Base-by-base conservation (phyloP, 2,329 filamentous ascomycete species). In the Geosmithia putterillii region DNA sequence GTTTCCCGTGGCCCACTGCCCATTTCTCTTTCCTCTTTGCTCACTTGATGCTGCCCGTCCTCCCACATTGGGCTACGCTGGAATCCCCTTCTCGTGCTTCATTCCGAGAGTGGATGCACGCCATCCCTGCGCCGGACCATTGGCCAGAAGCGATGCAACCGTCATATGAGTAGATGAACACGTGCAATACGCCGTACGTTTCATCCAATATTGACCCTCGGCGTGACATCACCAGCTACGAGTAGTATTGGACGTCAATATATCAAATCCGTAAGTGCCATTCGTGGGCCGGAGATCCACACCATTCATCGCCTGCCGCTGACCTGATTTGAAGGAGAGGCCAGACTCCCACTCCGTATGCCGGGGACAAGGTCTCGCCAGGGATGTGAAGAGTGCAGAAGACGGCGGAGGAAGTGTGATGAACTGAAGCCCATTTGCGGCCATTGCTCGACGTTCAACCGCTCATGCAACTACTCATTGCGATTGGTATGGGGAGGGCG, bases 331-430 rank as follows among this genome's bases (percentile, higher is more conserved):
- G 15, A 32, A 32, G 15, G 28, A 32, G 28, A 32, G 15, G 35
- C 9, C 4, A 38, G 35, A 14, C 38, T 20, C n/a, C n/a, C n/a
- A n/a, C n/a, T n/a, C n/a, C n/a, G n/a, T n/a, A 57, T 56, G 54
- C 42, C 53, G 19, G 46, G 45, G 2, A 48, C 43, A 45, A 40
- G 54, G 43, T 57, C 54, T 41, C 48, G 54, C 22, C 48, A 51
- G 46, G 54, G 54, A 6, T 57, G 54, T 44, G 53, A 51, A 38
- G 54, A 57, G 49, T 57, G 54, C 40, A 45, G 54, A 45, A 52
- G 52, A 35, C 41, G 54, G 18, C 48, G 54, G 39, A 44, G 54
- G 10, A 57, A 57, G 41, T 57, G 54, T 17, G 54, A 57, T 39
- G 54, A 57, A 18, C 19, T 28, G 12, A 57, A 57, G 18, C 54